Base-by-base conservation (phyloP, 371 early-diverging fungal genomes). In the Mucor indicus region DNA sequence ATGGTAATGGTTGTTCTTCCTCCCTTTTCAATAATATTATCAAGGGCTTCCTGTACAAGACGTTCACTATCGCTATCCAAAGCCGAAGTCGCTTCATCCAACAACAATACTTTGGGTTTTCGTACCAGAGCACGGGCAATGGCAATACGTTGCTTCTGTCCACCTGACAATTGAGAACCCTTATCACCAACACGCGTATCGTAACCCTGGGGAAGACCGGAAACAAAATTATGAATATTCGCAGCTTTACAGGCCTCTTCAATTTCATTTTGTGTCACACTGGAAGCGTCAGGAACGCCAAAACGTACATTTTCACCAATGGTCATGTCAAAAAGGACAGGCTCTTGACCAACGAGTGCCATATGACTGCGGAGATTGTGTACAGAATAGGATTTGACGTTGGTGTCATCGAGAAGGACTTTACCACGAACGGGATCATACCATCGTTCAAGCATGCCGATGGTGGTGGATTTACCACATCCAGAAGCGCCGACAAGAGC, bases 81-180 rank as follows among this genome's bases (percentile, higher is more conserved):
- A 0, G 96, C 95, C 9, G 91, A 87, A 2, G 99, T 98, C 0
- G 98, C 95, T 60, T 99, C 99, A 61, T 99, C 99, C 23, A 98
- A 65, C 22, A 98, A 66, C 40, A 98, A 66, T 9, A 98, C 81
- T 42, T 72, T 80, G 15, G 95, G 94, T 44, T 94, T 83, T 38
- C 89, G 83, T 53, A 98, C 80, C 51, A 84, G 24, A 0, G 85
- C 85, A 50, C 90, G 74, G 6, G 88, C 82, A 59, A 87, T 76
- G 5, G 82, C 72, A 64, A 89, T 79, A 50, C 88, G 77, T 61
- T 89, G 89, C 52, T 83, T 83, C 55, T 81, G 81, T 13, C 90
- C 90, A 40, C 89, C 89, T 44, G 81, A 79, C 3, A 88, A 53
- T 50, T 80, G 81, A 5, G 80, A 76, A 2, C 90, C 90, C 56